phyloP scores from a whole-genome alignment of 2,329 filamentous ascomycete species.

The Dothideomycetidae sp. region DNA sequence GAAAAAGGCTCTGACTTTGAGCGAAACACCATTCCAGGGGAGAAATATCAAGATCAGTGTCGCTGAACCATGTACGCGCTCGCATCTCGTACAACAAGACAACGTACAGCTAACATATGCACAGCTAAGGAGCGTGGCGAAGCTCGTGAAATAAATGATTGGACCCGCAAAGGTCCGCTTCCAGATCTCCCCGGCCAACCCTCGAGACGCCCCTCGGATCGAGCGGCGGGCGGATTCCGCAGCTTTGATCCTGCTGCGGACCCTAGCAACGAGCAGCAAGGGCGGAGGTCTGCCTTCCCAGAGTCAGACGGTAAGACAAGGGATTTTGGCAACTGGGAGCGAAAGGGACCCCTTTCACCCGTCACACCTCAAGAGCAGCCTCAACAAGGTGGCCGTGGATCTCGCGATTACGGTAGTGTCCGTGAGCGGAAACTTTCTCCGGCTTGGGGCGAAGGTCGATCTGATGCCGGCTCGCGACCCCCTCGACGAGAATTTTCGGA shows the following conservation, averaged over 20 bases:
- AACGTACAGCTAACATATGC: slow-evolving; percentile 1
- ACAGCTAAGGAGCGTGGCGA: slow-evolving; percentile 78
- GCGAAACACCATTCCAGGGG: slow-evolving; percentile 70
- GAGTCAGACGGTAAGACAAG: slow-evolving; percentile 61
- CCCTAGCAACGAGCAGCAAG: slow-evolving; percentile 47
- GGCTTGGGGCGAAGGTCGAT: slow-evolving; percentile 47
- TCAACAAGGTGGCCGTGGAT: slow-evolving; percentile 40
- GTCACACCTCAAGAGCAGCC: slow-evolving; percentile 32
- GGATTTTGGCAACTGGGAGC: slow-evolving; percentile 85
- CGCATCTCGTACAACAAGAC: slow-evolving; percentile 16
- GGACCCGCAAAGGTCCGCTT: slow-evolving; percentile 85
- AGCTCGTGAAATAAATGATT: slow-evolving; percentile 69
- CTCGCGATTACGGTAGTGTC: slow-evolving; percentile 44
- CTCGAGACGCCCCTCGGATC: slow-evolving; percentile 39
- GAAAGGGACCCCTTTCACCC: slow-evolving; percentile 79
- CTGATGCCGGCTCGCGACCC: slow-evolving; percentile 64
- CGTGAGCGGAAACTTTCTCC: slow-evolving; percentile 43
- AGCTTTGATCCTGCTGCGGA: slow-evolving; percentile 33
- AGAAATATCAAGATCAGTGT: slow-evolving; percentile 87
- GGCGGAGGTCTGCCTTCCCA: slow-evolving; percentile 50
- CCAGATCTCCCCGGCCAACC: slow-evolving; percentile 51
- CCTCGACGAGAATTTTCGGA: slow-evolving; percentile 65
- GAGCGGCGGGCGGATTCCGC: slow-evolving; percentile 29
- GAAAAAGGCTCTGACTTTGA: slow-evolving; percentile 76
- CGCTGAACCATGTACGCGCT: slow-evolving; percentile 78